These are phyloP conservation scores for Naganishia randhawae DNA, from an alignment of 768 basidiomycete genomes.

Conservation along the genomic window DNA sequence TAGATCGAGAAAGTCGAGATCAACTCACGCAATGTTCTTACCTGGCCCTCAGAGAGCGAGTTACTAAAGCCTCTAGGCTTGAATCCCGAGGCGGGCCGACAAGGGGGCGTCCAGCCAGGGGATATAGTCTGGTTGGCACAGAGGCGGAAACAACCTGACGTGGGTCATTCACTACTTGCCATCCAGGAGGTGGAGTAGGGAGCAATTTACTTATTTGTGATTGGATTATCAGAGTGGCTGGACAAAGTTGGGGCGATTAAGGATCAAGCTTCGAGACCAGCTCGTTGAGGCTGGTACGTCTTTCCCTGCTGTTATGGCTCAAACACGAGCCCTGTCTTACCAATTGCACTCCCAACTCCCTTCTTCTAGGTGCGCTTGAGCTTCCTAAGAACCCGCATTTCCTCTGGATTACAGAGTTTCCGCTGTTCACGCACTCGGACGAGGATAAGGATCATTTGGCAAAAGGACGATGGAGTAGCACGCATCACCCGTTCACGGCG, in stretches of 20 bases:
- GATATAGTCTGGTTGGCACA: slow-evolving; percentile 49
- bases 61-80: slow-evolving; percentile 38
- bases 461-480: slow-evolving; percentile 81
- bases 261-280: slow-evolving; percentile 62
- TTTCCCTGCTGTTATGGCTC: too few species aligned
- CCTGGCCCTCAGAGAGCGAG: slow-evolving; percentile 43
- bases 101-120: slow-evolving; percentile 44
- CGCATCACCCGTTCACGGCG: slow-evolving; percentile 95
- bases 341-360: too few species aligned
- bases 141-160: slow-evolving; percentile 48
- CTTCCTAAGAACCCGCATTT: slow-evolving; percentile 68
- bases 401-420: slow-evolving; percentile 94
- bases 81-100: slow-evolving; percentile 34
- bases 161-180: slow-evolving; percentile 29
- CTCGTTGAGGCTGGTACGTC: slow-evolving; percentile 63
- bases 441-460: slow-evolving; percentile 81
- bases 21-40: slow-evolving; percentile 37
- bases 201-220: background rate
- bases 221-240: slow-evolving; percentile 67
- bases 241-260: slow-evolving; percentile 69
- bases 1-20: slow-evolving; percentile 48
- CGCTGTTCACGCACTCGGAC: slow-evolving; percentile 81
- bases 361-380: slow-evolving; percentile 57
- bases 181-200: background rate
- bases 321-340: too few species aligned